phyloP scores from a whole-genome alignment of 352 stramenopile genomes.

The Phytophthora crassamura region DNA sequence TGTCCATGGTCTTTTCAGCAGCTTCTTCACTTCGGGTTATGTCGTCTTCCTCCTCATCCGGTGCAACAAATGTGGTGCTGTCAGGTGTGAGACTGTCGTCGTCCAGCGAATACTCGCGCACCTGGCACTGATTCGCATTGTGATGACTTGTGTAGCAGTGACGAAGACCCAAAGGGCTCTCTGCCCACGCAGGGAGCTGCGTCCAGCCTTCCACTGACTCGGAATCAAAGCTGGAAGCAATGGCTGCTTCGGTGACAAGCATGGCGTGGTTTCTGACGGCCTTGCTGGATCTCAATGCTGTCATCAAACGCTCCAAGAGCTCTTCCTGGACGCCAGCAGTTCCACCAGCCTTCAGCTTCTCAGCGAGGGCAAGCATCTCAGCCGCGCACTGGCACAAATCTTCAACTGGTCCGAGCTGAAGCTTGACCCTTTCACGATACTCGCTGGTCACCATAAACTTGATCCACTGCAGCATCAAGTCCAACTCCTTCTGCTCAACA shows the following conservation, averaged over 20 bases:
- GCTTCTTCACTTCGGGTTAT: conserved; percentile 11
- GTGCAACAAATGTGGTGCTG: conserved; percentile 41
- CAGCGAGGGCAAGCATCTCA: conserved; percentile 52
- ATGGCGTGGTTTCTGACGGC: conserved; percentile 56
- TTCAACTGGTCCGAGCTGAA: conserved; percentile 61
- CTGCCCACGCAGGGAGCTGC: conserved; percentile 44
- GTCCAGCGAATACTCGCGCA: conserved; percentile 55
- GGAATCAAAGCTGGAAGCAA: conserved; percentile 26
- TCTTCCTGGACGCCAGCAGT: conserved; percentile 2
- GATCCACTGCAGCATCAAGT: conserved; percentile 60
- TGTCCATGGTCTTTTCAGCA: conserved; percentile 52
- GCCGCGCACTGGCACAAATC: conserved; percentile 67
- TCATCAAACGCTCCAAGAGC: conserved; percentile 47
- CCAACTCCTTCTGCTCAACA: conserved; percentile 33
- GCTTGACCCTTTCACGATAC: conserved; percentile 71
- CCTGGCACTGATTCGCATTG: conserved; percentile 28
- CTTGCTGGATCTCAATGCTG: conserved; percentile 52
- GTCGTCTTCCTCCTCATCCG: conserved; percentile 36
- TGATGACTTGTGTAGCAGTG: conserved; percentile 39
- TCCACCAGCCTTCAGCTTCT: conserved; percentile 35
- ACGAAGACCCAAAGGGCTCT: conserved; percentile 56
- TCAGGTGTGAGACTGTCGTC: conserved; percentile 48
- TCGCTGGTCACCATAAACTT: conserved; percentile 71
- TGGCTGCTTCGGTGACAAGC: conserved; percentile 31
- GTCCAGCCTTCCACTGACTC: conserved; percentile 36